Percentiles rank a stretch among this genome's conserved stretches.
These are phyloP conservation scores for Neurospora pannonica DNA, from an alignment of 495 filamentous ascomycete genomes.

Conservation along the genomic window DNA sequence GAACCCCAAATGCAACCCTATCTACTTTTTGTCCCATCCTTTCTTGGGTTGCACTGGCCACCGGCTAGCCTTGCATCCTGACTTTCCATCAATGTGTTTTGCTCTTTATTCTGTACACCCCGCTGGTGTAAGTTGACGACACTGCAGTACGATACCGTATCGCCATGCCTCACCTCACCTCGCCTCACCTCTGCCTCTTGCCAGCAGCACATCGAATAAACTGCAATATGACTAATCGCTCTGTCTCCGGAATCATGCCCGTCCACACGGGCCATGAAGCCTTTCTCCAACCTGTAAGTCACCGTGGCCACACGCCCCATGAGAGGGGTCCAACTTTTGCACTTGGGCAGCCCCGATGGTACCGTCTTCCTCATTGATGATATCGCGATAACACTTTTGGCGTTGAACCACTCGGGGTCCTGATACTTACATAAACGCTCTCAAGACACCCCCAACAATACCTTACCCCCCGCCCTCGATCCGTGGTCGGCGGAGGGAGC, in stretches of 20 bases:
- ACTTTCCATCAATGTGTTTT: not conserved
- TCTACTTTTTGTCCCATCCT: not conserved
- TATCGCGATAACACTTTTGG: not conserved
- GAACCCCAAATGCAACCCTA: not conserved
- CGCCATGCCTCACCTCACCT: not conserved
- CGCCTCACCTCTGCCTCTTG: not conserved
- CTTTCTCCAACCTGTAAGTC: not conserved
- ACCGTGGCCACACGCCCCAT: not conserved
- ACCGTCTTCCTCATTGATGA: no score
- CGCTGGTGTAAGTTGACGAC: not conserved
- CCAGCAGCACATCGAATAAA: not conserved
- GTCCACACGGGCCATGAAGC: not conserved
- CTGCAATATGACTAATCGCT: not conserved
- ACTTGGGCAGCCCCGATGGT: not conserved
- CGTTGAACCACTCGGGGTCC: not conserved
- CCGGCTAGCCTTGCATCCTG: not conserved
- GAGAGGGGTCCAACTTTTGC: not conserved
- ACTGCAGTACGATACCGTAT: not conserved
- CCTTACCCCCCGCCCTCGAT: no score
- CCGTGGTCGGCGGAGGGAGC: no score
- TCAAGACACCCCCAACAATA: not conserved
- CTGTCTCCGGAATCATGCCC: not conserved
- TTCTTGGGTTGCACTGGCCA: not conserved
- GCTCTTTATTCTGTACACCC: not conserved
- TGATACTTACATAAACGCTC: not conserved